Evolutionary conservation across 371 early-diverging fungal genomes (phyloP), one percentile per base, ranked within the genome.

Genomic region (Phascolomyces articulosus): DNA sequence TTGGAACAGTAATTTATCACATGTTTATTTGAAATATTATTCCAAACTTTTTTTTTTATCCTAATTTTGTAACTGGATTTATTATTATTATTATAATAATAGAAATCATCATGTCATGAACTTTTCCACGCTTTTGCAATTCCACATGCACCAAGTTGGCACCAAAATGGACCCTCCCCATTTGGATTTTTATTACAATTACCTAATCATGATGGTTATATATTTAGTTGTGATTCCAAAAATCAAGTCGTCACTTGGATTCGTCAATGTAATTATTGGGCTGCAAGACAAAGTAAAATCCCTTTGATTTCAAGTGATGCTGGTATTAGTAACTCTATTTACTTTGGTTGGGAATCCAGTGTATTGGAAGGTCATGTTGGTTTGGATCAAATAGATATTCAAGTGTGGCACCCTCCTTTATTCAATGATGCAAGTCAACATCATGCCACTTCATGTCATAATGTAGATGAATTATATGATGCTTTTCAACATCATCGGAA

Each of bases 271-370:
- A 74, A 78, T 40, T 49, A 63, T 3, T 64, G 73, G 26, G 73
- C 78, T 4, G 74, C 74, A 1, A 49, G 56, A 21, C 63, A 68
- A 16, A 74, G 68, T 34, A 74, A 70, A 31, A 62, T 64, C 13
- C 67, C 72, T 10, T 44, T 72, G 15, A 9, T 9, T 11, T 55
- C 27, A 16, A 68, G 70, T 48, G 78, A 69, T 34, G 34, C 34
- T 0, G 60, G n/a, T n/a, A n/a, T 77, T 20, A 62, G 65, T 13
- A 77, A 77, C 21, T 44, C 58, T 18, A 58, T 70, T 29, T 71
- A 76, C 27, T 77, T 71, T 63, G 78, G 78, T 0, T 77, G 78
- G 78, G 60, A 60, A 31, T 44, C 58, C 20, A 34, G 29, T 26
- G 7, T 62, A 40, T 38, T 62, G 18, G 38, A 64, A 9, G 20